Conservation (phyloP, 805 yeast genomes). For the Saccharomycopsis olivae region DNA sequence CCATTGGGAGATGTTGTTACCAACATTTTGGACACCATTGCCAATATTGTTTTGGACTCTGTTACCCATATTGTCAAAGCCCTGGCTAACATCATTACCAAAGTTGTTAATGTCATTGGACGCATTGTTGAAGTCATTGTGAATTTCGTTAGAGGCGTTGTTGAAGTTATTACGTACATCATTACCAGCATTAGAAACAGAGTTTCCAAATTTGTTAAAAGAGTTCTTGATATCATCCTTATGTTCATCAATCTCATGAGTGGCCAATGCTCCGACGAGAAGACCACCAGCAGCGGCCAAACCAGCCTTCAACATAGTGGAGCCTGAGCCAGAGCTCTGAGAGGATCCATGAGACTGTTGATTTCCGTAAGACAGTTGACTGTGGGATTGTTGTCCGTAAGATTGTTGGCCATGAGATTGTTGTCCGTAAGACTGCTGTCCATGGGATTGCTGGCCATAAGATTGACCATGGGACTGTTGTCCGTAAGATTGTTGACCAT, state of each 20-base stretch:
- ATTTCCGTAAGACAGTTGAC: background rate
- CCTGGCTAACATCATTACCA: conserved; percentile 13
- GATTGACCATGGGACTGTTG: background rate
- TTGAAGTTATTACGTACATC: background rate
- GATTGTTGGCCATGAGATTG: background rate
- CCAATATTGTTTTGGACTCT: conserved; percentile 12
- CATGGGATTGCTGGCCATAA: background rate
- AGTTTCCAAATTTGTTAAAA: conserved; percentile 1
- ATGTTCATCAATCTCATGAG: conserved; percentile 12
- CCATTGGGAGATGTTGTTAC: conserved; percentile 11
- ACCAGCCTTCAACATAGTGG: conserved; percentile 8
- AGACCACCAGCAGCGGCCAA: conserved; percentile 15
- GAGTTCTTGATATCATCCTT: conserved; percentile 5
- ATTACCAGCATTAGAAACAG: background rate
- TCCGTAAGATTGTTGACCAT: background rate
- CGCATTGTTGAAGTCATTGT: conserved; percentile 9
- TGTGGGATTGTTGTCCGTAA: background rate
- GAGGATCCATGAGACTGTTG: background rate
- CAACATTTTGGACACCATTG: conserved; percentile 6
- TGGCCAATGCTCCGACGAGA: conserved; percentile 11
- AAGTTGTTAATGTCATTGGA: conserved; percentile 13
- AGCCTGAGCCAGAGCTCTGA: background rate
- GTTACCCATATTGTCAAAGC: conserved; percentile 16
- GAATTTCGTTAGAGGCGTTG: conserved; percentile 1
- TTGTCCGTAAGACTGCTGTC: background rate